phyloP scores from a whole-genome alignment of 768 basidiomycete genomes.

The Piloderma croceum region DNA sequence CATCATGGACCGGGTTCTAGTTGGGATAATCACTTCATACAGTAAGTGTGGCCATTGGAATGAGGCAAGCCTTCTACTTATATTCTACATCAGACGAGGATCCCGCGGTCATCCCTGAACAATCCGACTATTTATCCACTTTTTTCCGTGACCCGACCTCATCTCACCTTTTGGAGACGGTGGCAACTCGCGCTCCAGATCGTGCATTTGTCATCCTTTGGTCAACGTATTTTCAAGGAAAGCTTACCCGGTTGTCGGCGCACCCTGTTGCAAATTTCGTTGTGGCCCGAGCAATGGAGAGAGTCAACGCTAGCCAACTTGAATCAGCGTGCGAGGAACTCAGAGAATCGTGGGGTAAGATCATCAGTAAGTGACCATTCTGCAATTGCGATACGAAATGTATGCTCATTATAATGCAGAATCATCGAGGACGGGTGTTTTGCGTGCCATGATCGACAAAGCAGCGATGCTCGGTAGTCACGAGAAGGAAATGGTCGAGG shows the following conservation, averaged over 20 bases:
- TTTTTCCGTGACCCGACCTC: conserved; percentile 83
- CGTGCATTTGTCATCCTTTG: conserved; percentile 64
- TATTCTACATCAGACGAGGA: conserved; percentile 32
- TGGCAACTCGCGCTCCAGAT: conserved; percentile 59
- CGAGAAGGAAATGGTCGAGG: conserved; percentile 51
- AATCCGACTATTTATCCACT: conserved; percentile 75
- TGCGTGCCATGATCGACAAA: conserved; percentile 73
- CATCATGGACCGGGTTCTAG: conserved; percentile 75
- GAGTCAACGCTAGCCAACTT: conserved; percentile 54
- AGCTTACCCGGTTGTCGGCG: conserved; percentile 61
- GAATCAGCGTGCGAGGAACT: conserved; percentile 55
- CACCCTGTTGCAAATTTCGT: conserved; percentile 97
- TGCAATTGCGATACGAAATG: neutral
- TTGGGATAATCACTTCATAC: conserved; percentile 63
- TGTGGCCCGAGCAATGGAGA: conserved; percentile 68
- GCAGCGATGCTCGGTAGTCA: conserved; percentile 42
- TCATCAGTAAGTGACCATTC: conserved; percentile 55
- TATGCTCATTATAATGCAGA: conserved; percentile 33
- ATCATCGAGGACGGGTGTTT: conserved; percentile 67
- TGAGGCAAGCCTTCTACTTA: neutral
- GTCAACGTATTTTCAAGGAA: conserved; percentile 72
- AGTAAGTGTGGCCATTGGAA: conserved; percentile 38
- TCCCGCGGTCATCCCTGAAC: conserved; percentile 33
- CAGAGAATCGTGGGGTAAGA: conserved; percentile 47
- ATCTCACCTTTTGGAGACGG: conserved; percentile 83